phyloP scores from a whole-genome alignment of 2,329 filamentous ascomycete species.

The Apiospora koreana region DNA sequence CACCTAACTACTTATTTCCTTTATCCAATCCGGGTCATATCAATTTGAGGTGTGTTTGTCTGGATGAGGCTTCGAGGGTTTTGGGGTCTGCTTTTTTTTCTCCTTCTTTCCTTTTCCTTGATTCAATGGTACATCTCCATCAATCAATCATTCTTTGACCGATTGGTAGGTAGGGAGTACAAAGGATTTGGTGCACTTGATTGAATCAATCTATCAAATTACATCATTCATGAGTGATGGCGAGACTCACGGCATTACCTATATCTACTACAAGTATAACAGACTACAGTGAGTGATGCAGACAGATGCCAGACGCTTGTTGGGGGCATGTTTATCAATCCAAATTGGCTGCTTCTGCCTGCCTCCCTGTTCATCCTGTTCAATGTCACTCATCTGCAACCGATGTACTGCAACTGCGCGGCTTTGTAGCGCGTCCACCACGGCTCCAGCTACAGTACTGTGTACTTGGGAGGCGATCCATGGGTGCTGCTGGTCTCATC shows the following conservation, averaged over 20 bases:
- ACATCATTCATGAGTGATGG: neutral
- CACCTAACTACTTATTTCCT: too few relatives aligned
- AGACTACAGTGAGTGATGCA: neutral
- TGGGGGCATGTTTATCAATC: constrained; percentile 1
- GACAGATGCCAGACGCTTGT: neutral
- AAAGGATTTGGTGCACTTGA: neutral
- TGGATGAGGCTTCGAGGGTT: neutral
- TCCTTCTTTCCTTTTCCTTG: neutral
- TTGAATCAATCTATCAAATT: neutral
- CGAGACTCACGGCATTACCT: neutral
- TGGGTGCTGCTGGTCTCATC: constrained; percentile 10
- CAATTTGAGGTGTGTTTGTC: neutral
- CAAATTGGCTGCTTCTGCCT: neutral
- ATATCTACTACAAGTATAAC: neutral
- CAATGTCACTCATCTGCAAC: constrained; percentile 5
- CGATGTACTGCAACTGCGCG: constrained; percentile 8
- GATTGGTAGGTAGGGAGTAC: neutral
- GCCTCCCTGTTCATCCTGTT: neutral
- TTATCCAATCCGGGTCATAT: neutral
- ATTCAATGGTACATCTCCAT: neutral
- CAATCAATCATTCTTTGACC: neutral
- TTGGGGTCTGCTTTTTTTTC: neutral
- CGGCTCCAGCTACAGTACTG: constrained; percentile 12
- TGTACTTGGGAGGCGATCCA: constrained; percentile 13
- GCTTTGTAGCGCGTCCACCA: neutral